phyloP scores from a whole-genome alignment of 257 asterid genomes.

The Rauvolfia tetraphylla region DNA sequence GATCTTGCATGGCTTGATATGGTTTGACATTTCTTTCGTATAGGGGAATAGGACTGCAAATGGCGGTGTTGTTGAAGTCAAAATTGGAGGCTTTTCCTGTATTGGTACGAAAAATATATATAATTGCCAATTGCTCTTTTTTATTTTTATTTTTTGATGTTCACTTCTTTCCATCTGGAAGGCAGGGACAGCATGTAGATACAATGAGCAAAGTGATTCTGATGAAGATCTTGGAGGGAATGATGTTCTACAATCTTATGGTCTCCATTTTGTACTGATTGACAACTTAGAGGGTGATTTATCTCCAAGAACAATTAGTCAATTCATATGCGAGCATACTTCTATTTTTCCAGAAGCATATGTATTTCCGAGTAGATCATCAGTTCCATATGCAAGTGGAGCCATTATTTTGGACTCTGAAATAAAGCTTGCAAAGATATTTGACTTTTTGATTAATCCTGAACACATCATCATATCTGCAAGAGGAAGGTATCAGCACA shows the following conservation, averaged over 20 bases:
- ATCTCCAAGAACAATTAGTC: constrained; percentile 31
- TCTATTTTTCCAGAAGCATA: constrained; percentile 37
- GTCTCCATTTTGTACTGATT: constrained; percentile 29
- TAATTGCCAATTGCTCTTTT: neutral
- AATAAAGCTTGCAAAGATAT: constrained; percentile 31
- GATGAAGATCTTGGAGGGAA: constrained; percentile 47
- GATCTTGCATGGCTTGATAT: neutral
- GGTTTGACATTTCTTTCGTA: too few species aligned
- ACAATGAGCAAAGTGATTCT: constrained; percentile 15
- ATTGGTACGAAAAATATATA: neutral
- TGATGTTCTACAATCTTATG: constrained; percentile 5
- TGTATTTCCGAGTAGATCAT: constrained; percentile 37
- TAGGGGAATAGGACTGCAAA: neutral
- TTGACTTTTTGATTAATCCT: constrained; percentile 42
- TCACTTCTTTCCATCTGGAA: constrained; percentile 13
- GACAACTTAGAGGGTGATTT: constrained; percentile 48
- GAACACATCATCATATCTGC: constrained; percentile 46
- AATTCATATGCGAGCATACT: constrained; percentile 37
- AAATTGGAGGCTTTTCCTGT: neutral
- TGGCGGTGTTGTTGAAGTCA: neutral
- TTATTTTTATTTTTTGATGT: too few species aligned
- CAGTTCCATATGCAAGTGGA: constrained; percentile 42
- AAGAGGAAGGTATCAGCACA: constrained; percentile 47
- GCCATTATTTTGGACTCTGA: constrained; percentile 41
- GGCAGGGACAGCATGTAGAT: constrained; percentile 15